Conservation (phyloP, 495 filamentous ascomycete species). For the Aspergillus incahuasiensis region DNA sequence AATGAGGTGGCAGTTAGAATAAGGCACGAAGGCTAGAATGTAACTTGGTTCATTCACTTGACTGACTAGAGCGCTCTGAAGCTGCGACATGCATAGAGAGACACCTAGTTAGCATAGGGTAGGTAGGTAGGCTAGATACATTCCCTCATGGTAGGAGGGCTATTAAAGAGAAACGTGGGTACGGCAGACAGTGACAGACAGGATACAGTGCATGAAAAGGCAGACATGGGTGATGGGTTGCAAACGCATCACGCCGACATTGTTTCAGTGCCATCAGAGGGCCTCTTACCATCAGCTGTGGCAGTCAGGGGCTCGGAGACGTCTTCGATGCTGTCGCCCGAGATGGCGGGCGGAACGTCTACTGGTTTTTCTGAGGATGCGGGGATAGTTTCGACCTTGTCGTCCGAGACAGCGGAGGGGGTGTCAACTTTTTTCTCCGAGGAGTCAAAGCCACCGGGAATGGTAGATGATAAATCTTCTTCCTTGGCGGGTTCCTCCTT, state of each 20-base stretch:
- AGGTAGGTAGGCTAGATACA: not conserved
- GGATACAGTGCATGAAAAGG: not conserved
- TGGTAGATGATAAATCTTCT: not conserved
- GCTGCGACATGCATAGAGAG: slow-evolving; percentile 4
- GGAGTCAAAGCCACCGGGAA: not conserved
- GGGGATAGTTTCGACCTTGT: not conserved
- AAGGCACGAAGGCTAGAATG: too few relatives aligned
- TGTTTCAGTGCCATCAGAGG: slow-evolving; percentile 21
- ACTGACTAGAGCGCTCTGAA: not conserved
- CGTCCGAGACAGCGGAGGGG: not conserved
- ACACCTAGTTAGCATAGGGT: not conserved
- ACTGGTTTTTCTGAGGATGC: slow-evolving; percentile 1
- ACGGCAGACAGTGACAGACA: not conserved
- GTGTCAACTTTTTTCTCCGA: not conserved
- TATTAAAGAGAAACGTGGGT: not conserved
- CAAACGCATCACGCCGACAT: not conserved
- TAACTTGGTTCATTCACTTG: too few relatives aligned
- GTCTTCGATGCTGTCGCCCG: slow-evolving; percentile 20
- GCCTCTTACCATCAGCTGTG: slow-evolving; percentile 30
- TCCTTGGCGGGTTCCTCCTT: slow-evolving; percentile 8
- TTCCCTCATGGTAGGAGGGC: not conserved
- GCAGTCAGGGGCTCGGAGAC: slow-evolving; percentile 26
- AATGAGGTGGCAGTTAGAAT: too few relatives aligned
- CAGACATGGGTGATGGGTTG: not conserved
- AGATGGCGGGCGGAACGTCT: not conserved